Percentiles rank a stretch among this genome's conserved stretches.
phyloP scores from a whole-genome alignment of 2,329 filamentous ascomycete genomes.

The Sporothrix brunneoviolacea region DNA sequence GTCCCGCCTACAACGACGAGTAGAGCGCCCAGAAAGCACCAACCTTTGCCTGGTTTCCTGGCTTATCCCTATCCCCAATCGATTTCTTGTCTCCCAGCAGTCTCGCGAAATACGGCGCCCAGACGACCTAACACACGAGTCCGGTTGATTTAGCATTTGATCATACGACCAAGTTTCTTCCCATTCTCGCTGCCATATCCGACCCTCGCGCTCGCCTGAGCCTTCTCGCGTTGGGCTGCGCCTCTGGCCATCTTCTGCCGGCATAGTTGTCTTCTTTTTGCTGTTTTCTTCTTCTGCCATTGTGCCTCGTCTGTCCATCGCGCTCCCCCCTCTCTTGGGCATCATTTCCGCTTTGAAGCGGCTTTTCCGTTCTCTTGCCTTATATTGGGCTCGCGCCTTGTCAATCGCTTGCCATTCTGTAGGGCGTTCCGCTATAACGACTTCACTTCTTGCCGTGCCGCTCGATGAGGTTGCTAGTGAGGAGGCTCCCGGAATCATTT shows the following conservation, averaged over 20 bases:
- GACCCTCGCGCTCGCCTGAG: not conserved
- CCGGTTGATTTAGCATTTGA: slow-evolving; percentile 7
- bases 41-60: slow-evolving; percentile 3
- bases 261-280: not conserved
- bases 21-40: not conserved
- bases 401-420: not conserved
- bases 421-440: slow-evolving; percentile 1
- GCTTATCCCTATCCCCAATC: slow-evolving; percentile 1
- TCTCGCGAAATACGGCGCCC: not conserved
- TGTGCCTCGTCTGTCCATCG: not conserved
- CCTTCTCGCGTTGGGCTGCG: not conserved
- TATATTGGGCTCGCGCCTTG: not conserved
- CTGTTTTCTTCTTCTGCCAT: slow-evolving; percentile 1
- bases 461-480: slow-evolving; percentile 38
- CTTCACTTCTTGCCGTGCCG: slow-evolving; percentile 1
- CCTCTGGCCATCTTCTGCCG: not conserved
- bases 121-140: not conserved
- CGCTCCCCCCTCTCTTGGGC: not conserved
- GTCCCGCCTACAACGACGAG: not conserved
- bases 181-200: not conserved
- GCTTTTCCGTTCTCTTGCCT: not conserved
- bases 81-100: not conserved
- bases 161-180: slow-evolving; percentile 9
- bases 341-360: too few relatives aligned
- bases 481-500: slow-evolving; percentile 21